Evolutionary conservation across 129 eudicot species (phyloP).

Genomic region (Flaveria brownii): DNA sequence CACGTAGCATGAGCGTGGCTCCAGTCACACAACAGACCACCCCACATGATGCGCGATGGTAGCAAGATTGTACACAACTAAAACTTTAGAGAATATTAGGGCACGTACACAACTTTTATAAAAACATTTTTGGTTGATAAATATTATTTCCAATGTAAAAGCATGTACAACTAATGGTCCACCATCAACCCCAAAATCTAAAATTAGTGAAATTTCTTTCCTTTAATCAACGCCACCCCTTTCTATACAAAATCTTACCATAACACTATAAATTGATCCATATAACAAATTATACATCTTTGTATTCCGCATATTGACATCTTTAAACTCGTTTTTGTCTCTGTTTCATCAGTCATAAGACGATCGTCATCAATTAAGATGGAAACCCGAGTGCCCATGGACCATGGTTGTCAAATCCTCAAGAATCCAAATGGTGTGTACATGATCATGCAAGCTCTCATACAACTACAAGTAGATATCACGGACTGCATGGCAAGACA

Average conservation of each 20-base stretch:
- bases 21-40: too few species aligned
- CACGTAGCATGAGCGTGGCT: too few species aligned
- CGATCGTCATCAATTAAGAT: neutral
- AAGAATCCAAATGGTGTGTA: conserved; percentile 11
- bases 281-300: conserved; percentile 6
- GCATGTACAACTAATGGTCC: conserved; percentile 27
- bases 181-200: conserved; percentile 26
- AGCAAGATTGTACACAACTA: neutral
- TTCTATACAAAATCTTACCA: conserved; percentile 35
- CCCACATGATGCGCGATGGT: too few species aligned
- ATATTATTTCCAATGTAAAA: conserved; percentile 29
- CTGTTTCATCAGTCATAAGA: conserved; percentile 17
- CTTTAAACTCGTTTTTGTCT: conserved; percentile 18
- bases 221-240: conserved; percentile 28
- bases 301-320: conserved; percentile 20
- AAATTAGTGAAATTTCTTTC: conserved; percentile 21
- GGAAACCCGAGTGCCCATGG: neutral
- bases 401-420: too few species aligned
- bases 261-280: conserved; percentile 18
- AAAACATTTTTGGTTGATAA: conserved; percentile 6
- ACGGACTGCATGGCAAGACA: neutral
- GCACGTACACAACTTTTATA: neutral
- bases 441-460: neutral
- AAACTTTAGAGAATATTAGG: neutral
- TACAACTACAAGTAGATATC: conserved; percentile 3